phyloP scores from a whole-genome alignment of 139 green algal species.

The Tetradesmus obliquus region DNA sequence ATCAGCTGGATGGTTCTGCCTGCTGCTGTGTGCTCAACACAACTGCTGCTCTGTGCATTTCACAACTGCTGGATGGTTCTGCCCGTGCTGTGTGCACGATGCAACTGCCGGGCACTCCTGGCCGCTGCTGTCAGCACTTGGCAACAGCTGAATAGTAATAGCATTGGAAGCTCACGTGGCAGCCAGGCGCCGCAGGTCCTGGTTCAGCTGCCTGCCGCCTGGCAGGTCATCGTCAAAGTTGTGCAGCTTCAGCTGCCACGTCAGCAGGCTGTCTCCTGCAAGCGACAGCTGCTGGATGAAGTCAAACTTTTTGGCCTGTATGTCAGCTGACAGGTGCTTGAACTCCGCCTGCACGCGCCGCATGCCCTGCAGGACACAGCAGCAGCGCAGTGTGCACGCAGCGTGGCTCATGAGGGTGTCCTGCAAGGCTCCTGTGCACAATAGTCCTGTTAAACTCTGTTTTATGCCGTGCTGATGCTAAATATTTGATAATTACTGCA shows the following conservation, averaged over 20 bases:
- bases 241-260: slow-evolving; percentile 43
- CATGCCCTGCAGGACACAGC: slow-evolving; percentile 9
- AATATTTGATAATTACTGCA: no score
- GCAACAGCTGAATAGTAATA: no score
- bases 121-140: no score
- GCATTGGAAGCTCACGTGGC: background rate
- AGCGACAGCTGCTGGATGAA: slow-evolving; percentile 35
- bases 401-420: background rate
- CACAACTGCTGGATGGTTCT: no score
- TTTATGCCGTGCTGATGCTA: background rate
- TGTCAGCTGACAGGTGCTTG: slow-evolving; percentile 31
- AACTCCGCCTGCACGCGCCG: slow-evolving; percentile 34
- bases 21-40: no score
- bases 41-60: no score
- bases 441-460: background rate
- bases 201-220: slow-evolving; percentile 37
- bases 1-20: no score
- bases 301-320: background rate
- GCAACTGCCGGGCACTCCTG: no score
- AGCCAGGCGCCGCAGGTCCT: slow-evolving; percentile 22
- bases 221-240: slow-evolving; percentile 47
- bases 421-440: background rate
- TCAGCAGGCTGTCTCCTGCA: slow-evolving; percentile 4
- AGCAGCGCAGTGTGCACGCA: background rate
- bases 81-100: no score